These are phyloP conservation scores for Pythium dissimile DNA, from an alignment of 352 stramenopile genomes.

Conservation along the genomic window DNA sequence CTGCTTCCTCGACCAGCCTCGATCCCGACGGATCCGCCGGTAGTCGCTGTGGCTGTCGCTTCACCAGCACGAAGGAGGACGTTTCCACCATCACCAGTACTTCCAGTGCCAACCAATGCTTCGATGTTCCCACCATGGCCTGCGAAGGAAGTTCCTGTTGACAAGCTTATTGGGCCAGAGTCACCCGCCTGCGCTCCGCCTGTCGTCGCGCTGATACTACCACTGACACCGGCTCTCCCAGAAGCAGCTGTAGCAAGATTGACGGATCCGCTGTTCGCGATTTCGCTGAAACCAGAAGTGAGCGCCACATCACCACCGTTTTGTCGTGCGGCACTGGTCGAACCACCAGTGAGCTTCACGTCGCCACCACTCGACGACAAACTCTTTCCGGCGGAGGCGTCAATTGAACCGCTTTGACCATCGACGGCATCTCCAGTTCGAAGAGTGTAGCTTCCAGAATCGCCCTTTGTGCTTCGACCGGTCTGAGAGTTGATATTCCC, in stretches of 20 bases:
- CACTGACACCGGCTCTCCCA: constrained; percentile 71
- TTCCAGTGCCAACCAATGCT: constrained; percentile 54
- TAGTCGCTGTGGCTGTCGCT: constrained; percentile 30
- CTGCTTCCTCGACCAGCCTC: constrained; percentile 38
- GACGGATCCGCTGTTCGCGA: constrained; percentile 76
- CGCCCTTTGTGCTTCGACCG: constrained; percentile 42
- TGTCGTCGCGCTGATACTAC: constrained; percentile 59
- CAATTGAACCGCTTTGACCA: constrained; percentile 37
- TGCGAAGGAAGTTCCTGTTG: constrained; percentile 56
- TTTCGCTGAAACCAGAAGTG: constrained; percentile 61
- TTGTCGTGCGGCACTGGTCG: constrained; percentile 28
- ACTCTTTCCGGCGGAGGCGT: constrained; percentile 57
- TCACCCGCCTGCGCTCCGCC: constrained; percentile 50
- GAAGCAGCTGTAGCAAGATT: constrained; percentile 69
- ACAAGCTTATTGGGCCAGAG: constrained; percentile 64
- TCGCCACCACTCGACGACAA: constrained; percentile 55
- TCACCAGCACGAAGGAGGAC: constrained; percentile 69
- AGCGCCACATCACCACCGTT: constrained; percentile 80
- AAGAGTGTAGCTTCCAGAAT: constrained; percentile 56
- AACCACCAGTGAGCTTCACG: constrained; percentile 69
- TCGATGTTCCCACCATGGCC: constrained; percentile 66
- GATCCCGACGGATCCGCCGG: constrained; percentile 49
- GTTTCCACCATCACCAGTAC: constrained; percentile 53
- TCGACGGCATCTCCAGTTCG: constrained; percentile 54
- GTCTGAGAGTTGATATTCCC: constrained; percentile 65